Evolutionary conservation across 495 filamentous ascomycete genomes (phyloP), one percentile per base, ranked within the genome.

Genomic region (Glonium stellatum): DNA sequence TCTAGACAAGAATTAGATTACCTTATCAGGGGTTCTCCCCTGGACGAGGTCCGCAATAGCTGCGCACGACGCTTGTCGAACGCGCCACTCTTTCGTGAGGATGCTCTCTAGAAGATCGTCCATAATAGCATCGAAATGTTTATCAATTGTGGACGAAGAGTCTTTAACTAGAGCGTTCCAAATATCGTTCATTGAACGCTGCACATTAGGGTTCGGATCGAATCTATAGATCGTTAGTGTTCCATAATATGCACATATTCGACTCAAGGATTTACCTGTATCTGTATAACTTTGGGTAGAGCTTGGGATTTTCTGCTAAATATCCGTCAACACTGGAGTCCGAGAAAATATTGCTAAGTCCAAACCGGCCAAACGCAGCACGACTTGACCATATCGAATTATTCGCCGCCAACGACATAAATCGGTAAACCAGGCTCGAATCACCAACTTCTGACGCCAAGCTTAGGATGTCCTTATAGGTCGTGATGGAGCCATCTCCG

Each of bases 341-440:
- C 13, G 90, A 93, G 49, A 98, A 81, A 51, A 98, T 91, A 57
- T 81, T 92, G 68, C 88, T 92, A 57, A 98, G 80, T 1, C 93
- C 93, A 63, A 97, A 95, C 15, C 91, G 82, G 15, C 93, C 92
- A 72, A 98, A 96, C 0, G 93, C 92, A 1, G 93, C 92, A 22
- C 93, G 84, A 21, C 89, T 95, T 2, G 90, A 90, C 93, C 93
- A 98, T 35, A 95, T 89, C 0, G 92, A 89, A 57, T 95, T 95
- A 63, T 96, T 93, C 1, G 89, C 87, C 1, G 93, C 93, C 59
- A 98, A 75, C 0, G 90, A 89, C 93, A 98, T 98, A 71, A 97
- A 96, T 57, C 90, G 87, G 73, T 98, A 98, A 8, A 97, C 89
- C 2, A 98, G 79, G 59, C 89, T 93, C 27, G 90, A 89, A 69